Conservation (phyloP, 768 basidiomycete species). For the Kwoniella pini region DNA sequence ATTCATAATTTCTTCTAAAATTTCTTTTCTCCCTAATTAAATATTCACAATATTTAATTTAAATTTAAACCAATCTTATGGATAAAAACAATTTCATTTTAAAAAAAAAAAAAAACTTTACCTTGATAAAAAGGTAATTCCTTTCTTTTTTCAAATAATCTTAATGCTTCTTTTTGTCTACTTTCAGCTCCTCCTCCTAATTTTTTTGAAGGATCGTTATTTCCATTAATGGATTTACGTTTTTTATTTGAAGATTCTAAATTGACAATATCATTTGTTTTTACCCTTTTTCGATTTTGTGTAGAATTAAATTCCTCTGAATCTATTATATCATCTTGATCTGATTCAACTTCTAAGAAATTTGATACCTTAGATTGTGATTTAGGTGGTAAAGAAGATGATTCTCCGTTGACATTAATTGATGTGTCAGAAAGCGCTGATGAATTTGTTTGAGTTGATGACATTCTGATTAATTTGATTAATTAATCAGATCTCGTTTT, state of each 20-base stretch:
- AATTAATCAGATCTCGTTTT: too few relatives aligned
- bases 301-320: neutral
- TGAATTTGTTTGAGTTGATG: too few relatives aligned
- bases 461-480: too few relatives aligned
- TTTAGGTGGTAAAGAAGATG: neutral
- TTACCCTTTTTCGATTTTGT: neutral
- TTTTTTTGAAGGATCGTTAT: neutral
- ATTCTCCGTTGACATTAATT: too few relatives aligned
- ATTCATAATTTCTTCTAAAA: slow-evolving; percentile 45
- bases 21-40: slow-evolving; percentile 34
- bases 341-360: slow-evolving; percentile 13
- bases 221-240: neutral
- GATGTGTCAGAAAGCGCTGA: too few relatives aligned
- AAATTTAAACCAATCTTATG: neutral
- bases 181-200: neutral
- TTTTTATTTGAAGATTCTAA: neutral
- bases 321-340: slow-evolving; percentile 13
- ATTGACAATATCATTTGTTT: neutral
- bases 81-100: neutral
- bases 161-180: slow-evolving; percentile 32
- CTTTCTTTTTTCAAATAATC: slow-evolving; percentile 34
- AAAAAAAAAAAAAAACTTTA: slow-evolving; percentile 10
- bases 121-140: slow-evolving; percentile 52
- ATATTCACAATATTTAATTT: too few relatives aligned
- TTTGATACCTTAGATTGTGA: slow-evolving; percentile 8